These are phyloP conservation scores for Porpolomopsis calyptriformis DNA, from an alignment of 768 basidiomycete species.

Conservation along the genomic window DNA sequence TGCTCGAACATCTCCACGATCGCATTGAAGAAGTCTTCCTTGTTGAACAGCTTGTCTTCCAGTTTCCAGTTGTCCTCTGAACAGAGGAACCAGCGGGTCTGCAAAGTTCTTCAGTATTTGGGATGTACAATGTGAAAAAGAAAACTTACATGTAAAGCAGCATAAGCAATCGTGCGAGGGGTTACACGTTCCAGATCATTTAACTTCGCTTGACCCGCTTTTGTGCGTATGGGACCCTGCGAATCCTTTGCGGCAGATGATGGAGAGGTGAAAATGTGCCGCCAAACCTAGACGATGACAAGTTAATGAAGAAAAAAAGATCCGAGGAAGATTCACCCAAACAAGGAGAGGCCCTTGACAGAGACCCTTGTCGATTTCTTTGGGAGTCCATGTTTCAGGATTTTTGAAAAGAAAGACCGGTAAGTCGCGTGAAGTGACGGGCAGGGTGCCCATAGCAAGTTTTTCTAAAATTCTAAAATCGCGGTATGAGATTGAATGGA, in stretches of 20 bases:
- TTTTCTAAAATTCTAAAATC: neutral
- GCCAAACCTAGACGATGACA: constrained; percentile 6
- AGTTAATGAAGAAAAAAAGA: neutral
- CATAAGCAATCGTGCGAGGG: constrained; percentile 9
- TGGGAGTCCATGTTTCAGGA: neutral
- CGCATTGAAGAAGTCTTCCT: constrained; percentile 3
- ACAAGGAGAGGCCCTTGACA: constrained; percentile 5
- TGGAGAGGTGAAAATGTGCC: constrained; percentile 10
- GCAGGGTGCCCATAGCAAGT: neutral
- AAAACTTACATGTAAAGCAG: constrained; percentile 9
- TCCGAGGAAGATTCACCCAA: constrained; percentile 3
- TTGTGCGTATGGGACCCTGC: constrained; percentile 1
- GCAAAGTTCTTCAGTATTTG: neutral
- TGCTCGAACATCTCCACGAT: constrained; percentile 6
- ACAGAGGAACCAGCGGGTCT: constrained; percentile 6
- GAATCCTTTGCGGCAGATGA: constrained; percentile 3
- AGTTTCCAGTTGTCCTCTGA: constrained; percentile 7
- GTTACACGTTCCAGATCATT: constrained; percentile 5
- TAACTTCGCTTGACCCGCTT: constrained; percentile 6
- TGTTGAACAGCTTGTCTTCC: constrained; percentile 7
- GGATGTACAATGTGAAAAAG: neutral
- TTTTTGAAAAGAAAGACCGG: neutral
- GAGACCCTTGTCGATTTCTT: constrained; percentile 6
- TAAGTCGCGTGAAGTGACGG: neutral
- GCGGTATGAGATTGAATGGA: neutral